Conservation (phyloP, 1,284 basidiomycete genomes). For the Tylopilus sp. region DNA sequence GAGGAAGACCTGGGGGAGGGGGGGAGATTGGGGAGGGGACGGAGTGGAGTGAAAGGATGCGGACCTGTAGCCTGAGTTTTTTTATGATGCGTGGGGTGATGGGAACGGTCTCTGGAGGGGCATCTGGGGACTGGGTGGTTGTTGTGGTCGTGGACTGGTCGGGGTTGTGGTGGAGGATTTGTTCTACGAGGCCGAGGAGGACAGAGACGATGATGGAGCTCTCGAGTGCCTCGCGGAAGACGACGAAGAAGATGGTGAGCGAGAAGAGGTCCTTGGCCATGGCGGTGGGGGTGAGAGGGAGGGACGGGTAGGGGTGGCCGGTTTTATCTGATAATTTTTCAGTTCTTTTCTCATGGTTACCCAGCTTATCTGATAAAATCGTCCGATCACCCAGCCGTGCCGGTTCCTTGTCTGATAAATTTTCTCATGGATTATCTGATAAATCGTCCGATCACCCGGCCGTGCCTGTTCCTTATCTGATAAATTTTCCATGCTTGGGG, state of each 20-base stretch:
- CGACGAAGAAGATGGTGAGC: conserved; percentile 83
- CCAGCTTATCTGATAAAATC: conserved; percentile 15
- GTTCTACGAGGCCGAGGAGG: conserved; percentile 79
- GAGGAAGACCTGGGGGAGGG: conserved; percentile 61
- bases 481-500: too few relatives aligned
- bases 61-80: conserved; percentile 63
- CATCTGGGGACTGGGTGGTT: not conserved
- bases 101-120: not conserved
- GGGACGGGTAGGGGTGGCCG: not conserved
- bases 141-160: not conserved
- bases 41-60: not conserved
- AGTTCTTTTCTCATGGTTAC: too few relatives aligned
- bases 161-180: conserved; percentile 52
- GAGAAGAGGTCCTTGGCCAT: conserved; percentile 61
- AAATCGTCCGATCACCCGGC: too few relatives aligned
- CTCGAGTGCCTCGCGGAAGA: conserved; percentile 87
- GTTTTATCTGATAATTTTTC: conserved; percentile 25
- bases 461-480: not conserved
- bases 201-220: conserved; percentile 87
- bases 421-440: too few relatives aligned
- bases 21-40: not conserved
- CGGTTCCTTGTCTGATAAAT: not conserved
- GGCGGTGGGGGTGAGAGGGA: not conserved
- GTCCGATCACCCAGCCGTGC: too few relatives aligned
- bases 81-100: conserved; percentile 43